A percentile compares a stretch with the other conserved stretches of the same genome.
These are phyloP conservation scores for Agrocybe chaxingu DNA, from an alignment of 768 basidiomycete genomes.

Conservation along the genomic window DNA sequence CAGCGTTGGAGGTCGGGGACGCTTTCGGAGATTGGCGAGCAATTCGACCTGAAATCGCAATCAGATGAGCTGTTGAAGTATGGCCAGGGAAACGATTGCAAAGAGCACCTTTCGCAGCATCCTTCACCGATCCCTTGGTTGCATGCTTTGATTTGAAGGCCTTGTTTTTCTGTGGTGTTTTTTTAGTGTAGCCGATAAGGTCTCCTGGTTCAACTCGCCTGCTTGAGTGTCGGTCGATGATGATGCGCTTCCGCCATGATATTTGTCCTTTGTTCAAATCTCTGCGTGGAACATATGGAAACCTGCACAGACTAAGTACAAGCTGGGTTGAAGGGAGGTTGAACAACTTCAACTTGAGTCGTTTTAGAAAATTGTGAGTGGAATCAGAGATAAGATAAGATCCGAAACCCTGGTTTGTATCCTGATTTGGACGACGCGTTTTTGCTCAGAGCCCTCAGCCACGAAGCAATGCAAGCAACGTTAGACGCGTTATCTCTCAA, in stretches of 20 bases:
- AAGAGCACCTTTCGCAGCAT: slow-evolving; percentile 72
- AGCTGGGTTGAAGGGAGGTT: too few species aligned
- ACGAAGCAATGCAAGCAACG: slow-evolving; percentile 58
- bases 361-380: neutral
- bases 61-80: neutral
- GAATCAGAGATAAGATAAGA: slow-evolving; percentile 6
- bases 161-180: slow-evolving; percentile 71
- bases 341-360: neutral
- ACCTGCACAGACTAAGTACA: neutral
- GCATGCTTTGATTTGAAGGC: slow-evolving; percentile 89
- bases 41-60: slow-evolving; percentile 46
- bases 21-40: slow-evolving; percentile 54
- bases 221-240: slow-evolving; percentile 85
- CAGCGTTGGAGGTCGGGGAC: slow-evolving; percentile 40
- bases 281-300: neutral
- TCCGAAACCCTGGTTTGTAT: neutral
- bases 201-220: slow-evolving; percentile 38
- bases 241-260: slow-evolving; percentile 50
- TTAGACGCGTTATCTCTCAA: slow-evolving; percentile 57
- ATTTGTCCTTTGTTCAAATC: neutral
- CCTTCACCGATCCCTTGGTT: slow-evolving; percentile 80
- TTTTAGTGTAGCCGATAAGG: slow-evolving; percentile 4
- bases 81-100: neutral
- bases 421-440: slow-evolving; percentile 4
- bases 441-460: neutral